phyloP scores from a whole-genome alignment of 2,329 filamentous ascomycete species.

The Exserohilum turcica region DNA sequence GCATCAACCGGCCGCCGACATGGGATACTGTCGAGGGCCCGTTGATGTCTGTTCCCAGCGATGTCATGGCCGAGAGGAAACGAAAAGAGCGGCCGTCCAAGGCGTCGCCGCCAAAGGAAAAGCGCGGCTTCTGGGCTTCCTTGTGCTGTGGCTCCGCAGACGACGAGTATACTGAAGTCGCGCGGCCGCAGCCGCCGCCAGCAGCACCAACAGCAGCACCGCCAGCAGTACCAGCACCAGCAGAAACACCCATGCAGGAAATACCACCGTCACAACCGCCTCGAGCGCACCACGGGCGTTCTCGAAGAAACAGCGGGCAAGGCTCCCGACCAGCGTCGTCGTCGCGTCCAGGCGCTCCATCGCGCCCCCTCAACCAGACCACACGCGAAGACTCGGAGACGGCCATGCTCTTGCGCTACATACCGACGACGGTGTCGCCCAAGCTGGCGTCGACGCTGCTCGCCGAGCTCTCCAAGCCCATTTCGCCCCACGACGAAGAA shows the following conservation, averaged over 20 bases:
- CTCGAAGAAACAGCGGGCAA: slow-evolving; percentile 8
- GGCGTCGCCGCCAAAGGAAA: slow-evolving; percentile 31
- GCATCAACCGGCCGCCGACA: slow-evolving; percentile 48
- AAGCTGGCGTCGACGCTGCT: slow-evolving; percentile 72
- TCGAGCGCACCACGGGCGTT: slow-evolving; percentile 5
- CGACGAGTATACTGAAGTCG: slow-evolving; percentile 47
- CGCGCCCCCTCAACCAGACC: slow-evolving; percentile 32
- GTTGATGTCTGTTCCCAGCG: slow-evolving; percentile 51
- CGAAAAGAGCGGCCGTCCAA: slow-evolving; percentile 24
- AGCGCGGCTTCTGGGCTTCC: slow-evolving; percentile 49
- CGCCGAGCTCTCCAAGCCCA: slow-evolving; percentile 75
- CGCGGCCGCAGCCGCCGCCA: slow-evolving; percentile 47
- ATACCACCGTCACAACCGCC: slow-evolving; percentile 18
- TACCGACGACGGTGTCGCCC: slow-evolving; percentile 70
- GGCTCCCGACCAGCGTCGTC: slow-evolving; percentile 7
- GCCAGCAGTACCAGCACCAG: slow-evolving; percentile 8
- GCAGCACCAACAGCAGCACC: slow-evolving; percentile 12
- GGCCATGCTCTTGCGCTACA: slow-evolving; percentile 64
- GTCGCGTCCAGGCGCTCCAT: slow-evolving; percentile 13
- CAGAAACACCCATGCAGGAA: slow-evolving; percentile 19
- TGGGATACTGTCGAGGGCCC: slow-evolving; percentile 54
- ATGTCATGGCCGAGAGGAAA: slow-evolving; percentile 40
- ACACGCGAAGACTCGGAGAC: slow-evolving; percentile 38
- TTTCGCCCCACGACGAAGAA: slow-evolving; percentile 72
- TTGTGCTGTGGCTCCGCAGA: slow-evolving; percentile 50